Base-by-base conservation (phyloP, 441 rosid genomes). In the Corymbia calophylla region DNA sequence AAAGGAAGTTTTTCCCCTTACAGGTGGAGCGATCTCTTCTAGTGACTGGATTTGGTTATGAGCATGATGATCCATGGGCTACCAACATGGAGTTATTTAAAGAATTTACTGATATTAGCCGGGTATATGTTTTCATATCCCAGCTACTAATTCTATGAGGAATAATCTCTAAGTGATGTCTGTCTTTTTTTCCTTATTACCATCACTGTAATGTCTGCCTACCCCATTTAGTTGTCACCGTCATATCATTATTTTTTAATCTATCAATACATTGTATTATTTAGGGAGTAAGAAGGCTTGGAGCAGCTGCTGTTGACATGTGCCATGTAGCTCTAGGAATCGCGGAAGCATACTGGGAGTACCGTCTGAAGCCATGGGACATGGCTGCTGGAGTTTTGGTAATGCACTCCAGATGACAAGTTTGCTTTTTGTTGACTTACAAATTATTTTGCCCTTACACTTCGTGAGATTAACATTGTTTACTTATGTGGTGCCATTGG, bases 321-420 rank as follows among this genome's bases (percentile, higher is more conserved):
- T 97, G 99, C 91, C 99, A 97, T 89, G 99, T 97, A 8, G 99
- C 99, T 87, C 96, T 97, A 11, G 99, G 99, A 66, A 94, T 97
- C 73, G 99, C 93, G 0, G 99, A 97, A 93, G 97, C 97, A 7
- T 97, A 96, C 53, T 98, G 99, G 99, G 99, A 98, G 91, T 96
- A 96, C 89, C 99, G 98, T 62, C 94, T 98, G 90, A 98, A 98
- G 93, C 99, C 99, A 86, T 98, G 99, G 99, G 99, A 98, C 93
- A 98, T 96, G 99, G 98, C 99, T 91, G 99, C 99, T 87, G 99
- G 99, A 88, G 99, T 95, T 92, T 92, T 98, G 96, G 99, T 98
- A 96, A 92, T 35, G 49, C 87, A 89, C 8, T 88, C 86, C 80
- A 27, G 49, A 51, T 70, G 88, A 62, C 5, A 1, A 54, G 18